These are phyloP conservation scores for Ascochyta clinopodiicola DNA, from an alignment of 2,329 filamentous ascomycete genomes.

Conservation along the genomic window DNA sequence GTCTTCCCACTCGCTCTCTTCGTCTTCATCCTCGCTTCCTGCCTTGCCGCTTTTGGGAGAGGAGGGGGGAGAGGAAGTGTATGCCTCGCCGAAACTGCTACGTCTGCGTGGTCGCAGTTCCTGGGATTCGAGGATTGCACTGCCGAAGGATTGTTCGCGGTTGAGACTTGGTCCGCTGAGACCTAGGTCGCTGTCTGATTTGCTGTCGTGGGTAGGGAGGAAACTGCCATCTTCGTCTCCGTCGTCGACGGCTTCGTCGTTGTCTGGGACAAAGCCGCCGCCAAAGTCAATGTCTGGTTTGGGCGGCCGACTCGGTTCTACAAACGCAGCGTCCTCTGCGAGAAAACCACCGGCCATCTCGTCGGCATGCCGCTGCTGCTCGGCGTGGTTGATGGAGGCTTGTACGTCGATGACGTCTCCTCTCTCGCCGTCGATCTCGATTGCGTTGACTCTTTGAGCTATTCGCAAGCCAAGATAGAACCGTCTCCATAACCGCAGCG, in stretches of 20 bases:
- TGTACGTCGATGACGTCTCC: conserved; percentile 38
- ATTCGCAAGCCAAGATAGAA: conserved; percentile 71
- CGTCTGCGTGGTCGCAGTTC: conserved; percentile 32
- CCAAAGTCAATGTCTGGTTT: conserved; percentile 15
- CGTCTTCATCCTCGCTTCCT: background rate
- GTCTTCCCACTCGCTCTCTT: conserved; percentile 18
- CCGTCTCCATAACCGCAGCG: conserved; percentile 65
- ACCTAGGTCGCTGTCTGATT: conserved; percentile 17
- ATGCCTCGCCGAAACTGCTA: conserved; percentile 30
- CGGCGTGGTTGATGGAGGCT: conserved; percentile 38
- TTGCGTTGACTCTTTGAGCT: conserved; percentile 71
- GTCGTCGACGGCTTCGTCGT: background rate
- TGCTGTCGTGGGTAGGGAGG: conserved; percentile 12
- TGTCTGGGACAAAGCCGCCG: conserved; percentile 31
- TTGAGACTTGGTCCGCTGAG: conserved; percentile 20
- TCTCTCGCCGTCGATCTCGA: conserved; percentile 45
- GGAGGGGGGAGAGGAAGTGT: background rate
- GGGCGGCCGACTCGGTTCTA: conserved; percentile 25
- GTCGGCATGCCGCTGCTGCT: conserved; percentile 34
- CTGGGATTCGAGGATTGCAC: conserved; percentile 37
- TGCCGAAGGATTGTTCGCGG: conserved; percentile 47
- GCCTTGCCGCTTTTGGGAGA: background rate
- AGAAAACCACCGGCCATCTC: conserved; percentile 51
- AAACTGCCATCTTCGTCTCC: conserved; percentile 15
- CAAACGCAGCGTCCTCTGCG: conserved; percentile 58